A percentile compares a stretch with the other conserved stretches of the same genome.
phyloP scores from a whole-genome alignment of 2,329 filamentous ascomycete genomes.

The Epichloe sibirici region DNA sequence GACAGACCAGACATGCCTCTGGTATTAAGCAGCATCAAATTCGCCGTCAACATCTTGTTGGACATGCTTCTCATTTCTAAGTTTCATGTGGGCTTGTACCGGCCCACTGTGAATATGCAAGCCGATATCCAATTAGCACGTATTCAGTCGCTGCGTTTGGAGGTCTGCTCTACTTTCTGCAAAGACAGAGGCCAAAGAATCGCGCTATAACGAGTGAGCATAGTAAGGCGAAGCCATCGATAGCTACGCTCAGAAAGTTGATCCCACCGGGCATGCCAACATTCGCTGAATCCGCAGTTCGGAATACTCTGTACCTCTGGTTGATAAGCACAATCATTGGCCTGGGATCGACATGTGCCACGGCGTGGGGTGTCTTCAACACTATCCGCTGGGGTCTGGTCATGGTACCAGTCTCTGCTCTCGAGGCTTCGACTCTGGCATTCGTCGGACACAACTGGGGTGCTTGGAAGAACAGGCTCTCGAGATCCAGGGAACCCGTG shows the following conservation, averaged over 20 bases:
- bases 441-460: slow-evolving; percentile 61
- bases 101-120: slow-evolving; percentile 51
- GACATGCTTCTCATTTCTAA: slow-evolving; percentile 55
- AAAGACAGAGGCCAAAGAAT: slow-evolving; percentile 10
- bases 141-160: slow-evolving; percentile 38
- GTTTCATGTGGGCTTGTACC: slow-evolving; percentile 43
- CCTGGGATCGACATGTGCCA: slow-evolving; percentile 53
- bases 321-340: slow-evolving; percentile 51
- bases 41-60: slow-evolving; percentile 53
- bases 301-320: slow-evolving; percentile 62
- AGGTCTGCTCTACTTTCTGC: slow-evolving; percentile 50
- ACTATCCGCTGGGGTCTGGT: slow-evolving; percentile 63
- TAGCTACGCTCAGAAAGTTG: slow-evolving; percentile 36
- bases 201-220: not conserved
- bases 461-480: slow-evolving; percentile 23
- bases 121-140: slow-evolving; percentile 51
- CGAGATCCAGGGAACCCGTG: slow-evolving; percentile 11
- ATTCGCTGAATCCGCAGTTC: slow-evolving; percentile 51
- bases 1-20: slow-evolving; percentile 59
- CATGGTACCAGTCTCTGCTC: slow-evolving; percentile 58
- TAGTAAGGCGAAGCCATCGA: slow-evolving; percentile 18
- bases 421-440: slow-evolving; percentile 51
- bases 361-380: slow-evolving; percentile 62
- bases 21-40: slow-evolving; percentile 51
- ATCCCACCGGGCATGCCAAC: slow-evolving; percentile 45